Evolutionary conservation across 768 basidiomycete genomes (phyloP).

Genomic region (Strobilomyces dryophilus): DNA sequence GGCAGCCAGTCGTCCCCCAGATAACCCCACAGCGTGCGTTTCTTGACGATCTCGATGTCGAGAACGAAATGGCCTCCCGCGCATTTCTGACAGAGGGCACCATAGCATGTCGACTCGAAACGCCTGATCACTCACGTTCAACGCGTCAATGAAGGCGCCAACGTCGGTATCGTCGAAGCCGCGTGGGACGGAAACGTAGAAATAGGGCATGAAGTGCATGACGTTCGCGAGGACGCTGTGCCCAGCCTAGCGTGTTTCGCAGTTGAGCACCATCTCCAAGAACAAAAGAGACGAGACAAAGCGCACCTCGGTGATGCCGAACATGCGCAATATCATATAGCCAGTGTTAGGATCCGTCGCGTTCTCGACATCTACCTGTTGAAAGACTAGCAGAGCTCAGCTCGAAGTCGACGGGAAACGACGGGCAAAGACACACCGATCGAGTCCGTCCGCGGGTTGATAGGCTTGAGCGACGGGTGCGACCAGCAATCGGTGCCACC

Average conservation of each 20-base stretch:
- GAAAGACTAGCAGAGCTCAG: slow-evolving; percentile 60
- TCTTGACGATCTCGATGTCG: slow-evolving; percentile 54
- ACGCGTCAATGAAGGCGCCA: slow-evolving; percentile 53
- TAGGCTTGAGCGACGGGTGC: slow-evolving; percentile 50
- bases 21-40: slow-evolving; percentile 85
- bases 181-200: slow-evolving; percentile 84
- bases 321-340: slow-evolving; percentile 60
- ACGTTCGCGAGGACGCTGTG: slow-evolving; percentile 87
- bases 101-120: neutral
- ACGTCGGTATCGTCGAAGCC: slow-evolving; percentile 74
- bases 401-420: neutral
- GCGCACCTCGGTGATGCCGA: slow-evolving; percentile 83
- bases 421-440: slow-evolving; percentile 49
- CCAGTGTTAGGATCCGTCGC: slow-evolving; percentile 42
- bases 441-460: slow-evolving; percentile 59
- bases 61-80: slow-evolving; percentile 39
- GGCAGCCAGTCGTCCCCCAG: slow-evolving; percentile 70
- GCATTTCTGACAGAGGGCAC: slow-evolving; percentile 12
- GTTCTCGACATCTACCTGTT: slow-evolving; percentile 92
- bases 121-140: slow-evolving; percentile 60
- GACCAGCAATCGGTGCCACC: slow-evolving; percentile 77
- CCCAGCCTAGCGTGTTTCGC: slow-evolving; percentile 49
- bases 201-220: slow-evolving; percentile 85
- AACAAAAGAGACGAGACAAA: neutral
- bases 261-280: slow-evolving; percentile 1